These are phyloP conservation scores for Phytophthora vignae DNA, from an alignment of 352 stramenopile genomes.

Conservation along the genomic window DNA sequence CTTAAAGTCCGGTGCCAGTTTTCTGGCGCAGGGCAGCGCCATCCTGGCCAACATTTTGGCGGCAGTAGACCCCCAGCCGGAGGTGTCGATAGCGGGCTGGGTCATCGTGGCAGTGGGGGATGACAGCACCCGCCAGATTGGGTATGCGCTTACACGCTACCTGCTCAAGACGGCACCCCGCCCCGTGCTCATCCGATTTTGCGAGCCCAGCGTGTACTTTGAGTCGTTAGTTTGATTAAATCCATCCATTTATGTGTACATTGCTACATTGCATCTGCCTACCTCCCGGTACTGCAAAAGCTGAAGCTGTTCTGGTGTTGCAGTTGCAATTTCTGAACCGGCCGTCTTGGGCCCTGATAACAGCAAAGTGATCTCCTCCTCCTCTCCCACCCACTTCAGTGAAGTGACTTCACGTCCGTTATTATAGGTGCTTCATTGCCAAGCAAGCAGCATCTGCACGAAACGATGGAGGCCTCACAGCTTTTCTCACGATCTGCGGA, in stretches of 20 bases:
- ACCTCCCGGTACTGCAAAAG: background rate
- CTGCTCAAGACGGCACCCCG: constrained; percentile 72
- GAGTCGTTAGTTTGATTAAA: constrained; percentile 51
- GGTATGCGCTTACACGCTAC: constrained; percentile 73
- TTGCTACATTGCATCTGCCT: background rate
- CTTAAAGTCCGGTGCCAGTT: constrained; percentile 27
- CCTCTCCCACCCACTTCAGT: background rate
- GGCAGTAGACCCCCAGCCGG: constrained; percentile 27
- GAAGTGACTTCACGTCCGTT: background rate
- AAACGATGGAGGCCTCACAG: background rate
- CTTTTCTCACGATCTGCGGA: background rate
- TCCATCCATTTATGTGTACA: background rate
- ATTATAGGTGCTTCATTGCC: background rate
- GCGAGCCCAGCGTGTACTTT: constrained; percentile 83
- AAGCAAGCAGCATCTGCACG: background rate
- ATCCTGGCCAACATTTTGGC: constrained; percentile 35
- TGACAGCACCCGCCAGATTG: constrained; percentile 73
- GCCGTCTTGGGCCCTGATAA: constrained; percentile 3
- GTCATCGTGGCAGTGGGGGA: constrained; percentile 76
- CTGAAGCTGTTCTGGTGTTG: constrained; percentile 4
- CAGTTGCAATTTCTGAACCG: constrained; percentile 12
- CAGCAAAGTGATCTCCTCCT: background rate
- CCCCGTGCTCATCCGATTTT: constrained; percentile 77
- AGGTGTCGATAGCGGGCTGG: constrained; percentile 55
- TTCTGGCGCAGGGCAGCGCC: constrained; percentile 33